Evolutionary conservation across 139 green algal species (phyloP).

Genomic region (Coelastrella sp.): DNA sequence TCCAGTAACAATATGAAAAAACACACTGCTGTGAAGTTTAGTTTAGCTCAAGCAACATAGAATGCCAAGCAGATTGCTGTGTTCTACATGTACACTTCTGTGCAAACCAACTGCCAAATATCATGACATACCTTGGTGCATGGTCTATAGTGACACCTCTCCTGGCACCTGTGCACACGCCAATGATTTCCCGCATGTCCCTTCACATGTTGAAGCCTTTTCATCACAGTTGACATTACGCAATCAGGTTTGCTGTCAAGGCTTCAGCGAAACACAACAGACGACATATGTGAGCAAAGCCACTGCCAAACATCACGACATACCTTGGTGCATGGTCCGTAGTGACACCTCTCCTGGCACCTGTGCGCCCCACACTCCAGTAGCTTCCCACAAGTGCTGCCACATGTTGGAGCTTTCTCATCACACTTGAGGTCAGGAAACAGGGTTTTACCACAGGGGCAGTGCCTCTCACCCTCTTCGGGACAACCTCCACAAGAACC

Average conservation of each 20-base stretch:
- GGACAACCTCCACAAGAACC: conserved; percentile 78
- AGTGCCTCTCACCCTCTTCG: conserved; percentile 71
- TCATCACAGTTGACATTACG: conserved; percentile 61
- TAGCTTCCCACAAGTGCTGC: conserved; percentile 85
- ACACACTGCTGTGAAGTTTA: no score
- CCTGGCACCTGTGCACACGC: conserved; percentile 74
- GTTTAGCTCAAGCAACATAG: no score
- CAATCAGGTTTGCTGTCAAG: conserved; percentile 52
- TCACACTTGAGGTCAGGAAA: conserved; percentile 56
- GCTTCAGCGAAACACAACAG: not conserved
- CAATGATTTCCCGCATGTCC: conserved; percentile 87
- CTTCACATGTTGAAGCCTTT: conserved; percentile 77
- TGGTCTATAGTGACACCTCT: conserved; percentile 72
- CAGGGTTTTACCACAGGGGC: conserved; percentile 85
- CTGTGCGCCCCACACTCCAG: conserved; percentile 84
- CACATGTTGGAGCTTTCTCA: conserved; percentile 79
- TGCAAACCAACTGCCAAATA: not conserved
- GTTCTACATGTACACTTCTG: no score
- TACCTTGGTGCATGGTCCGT: conserved; percentile 70
- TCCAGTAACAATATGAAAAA: conserved; percentile 55
- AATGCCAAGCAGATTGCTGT: no score
- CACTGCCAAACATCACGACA: not conserved
- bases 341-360: conserved; percentile 67
- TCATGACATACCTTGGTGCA: conserved; percentile 59
- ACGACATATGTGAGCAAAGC: not conserved